Evolutionary conservation across 331 rosid genomes (phyloP).

Genomic region (Arachis monticola): DNA sequence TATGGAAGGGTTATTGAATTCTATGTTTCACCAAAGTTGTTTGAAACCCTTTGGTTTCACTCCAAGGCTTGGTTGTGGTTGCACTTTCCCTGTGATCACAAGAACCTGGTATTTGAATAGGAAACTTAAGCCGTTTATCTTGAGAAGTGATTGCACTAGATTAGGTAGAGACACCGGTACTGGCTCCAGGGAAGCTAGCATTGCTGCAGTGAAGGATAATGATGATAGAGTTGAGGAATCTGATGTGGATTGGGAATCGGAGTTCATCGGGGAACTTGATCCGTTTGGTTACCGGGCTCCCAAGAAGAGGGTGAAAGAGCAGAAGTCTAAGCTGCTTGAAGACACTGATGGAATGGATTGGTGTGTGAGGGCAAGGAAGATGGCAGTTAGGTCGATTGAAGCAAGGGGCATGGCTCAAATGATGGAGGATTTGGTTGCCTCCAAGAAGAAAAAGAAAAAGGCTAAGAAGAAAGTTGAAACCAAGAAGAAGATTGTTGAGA

Average conservation of each 20-base stretch:
- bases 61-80: conserved; percentile 44
- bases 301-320: conserved; percentile 58
- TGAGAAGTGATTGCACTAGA: conserved; percentile 44
- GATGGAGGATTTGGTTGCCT: conserved; percentile 59
- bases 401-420: conserved; percentile 60
- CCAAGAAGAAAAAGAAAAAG: conserved; percentile 66
- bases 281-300: conserved; percentile 72
- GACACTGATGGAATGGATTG: conserved; percentile 81
- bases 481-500: conserved; percentile 45
- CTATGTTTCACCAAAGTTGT: conserved; percentile 56
- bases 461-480: conserved; percentile 55
- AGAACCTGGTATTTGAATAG: conserved; percentile 40
- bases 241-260: conserved; percentile 67
- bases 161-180: conserved; percentile 38
- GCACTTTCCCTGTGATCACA: conserved; percentile 37
- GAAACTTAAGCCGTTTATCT: conserved; percentile 22
- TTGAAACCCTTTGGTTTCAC: conserved; percentile 51
- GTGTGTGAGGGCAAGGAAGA: conserved; percentile 80
- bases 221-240: conserved; percentile 39
- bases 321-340: conserved; percentile 53
- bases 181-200: conserved; percentile 27
- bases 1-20: conserved; percentile 61
- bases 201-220: conserved; percentile 35
- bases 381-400: conserved; percentile 70
- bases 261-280: conserved; percentile 70